Conservation (phyloP, 192 early-diverging fungal genomes). For the Radiomyces spectabilis region DNA sequence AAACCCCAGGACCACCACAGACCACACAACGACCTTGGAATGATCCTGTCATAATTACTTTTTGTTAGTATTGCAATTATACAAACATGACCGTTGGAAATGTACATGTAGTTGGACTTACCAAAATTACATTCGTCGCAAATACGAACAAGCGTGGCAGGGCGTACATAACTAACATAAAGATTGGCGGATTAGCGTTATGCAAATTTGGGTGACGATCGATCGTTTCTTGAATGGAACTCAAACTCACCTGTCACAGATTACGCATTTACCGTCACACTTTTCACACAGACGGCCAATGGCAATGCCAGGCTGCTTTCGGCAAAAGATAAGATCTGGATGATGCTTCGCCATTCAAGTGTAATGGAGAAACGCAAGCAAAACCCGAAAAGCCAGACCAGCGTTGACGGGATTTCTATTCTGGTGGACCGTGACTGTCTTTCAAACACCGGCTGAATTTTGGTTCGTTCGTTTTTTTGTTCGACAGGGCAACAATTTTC, state of each 20-base stretch:
- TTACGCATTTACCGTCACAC: constrained; percentile 89
- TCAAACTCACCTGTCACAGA: constrained; percentile 80
- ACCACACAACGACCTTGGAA: constrained; percentile 87
- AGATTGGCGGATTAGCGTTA: background rate
- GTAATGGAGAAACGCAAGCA: background rate
- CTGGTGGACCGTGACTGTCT: background rate
- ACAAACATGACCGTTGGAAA: constrained; percentile 7
- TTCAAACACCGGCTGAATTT: background rate
- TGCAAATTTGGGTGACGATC: background rate
- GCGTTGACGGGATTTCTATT: background rate
- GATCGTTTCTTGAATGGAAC: background rate
- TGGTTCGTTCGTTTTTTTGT: background rate
- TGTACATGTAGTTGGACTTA: background rate
- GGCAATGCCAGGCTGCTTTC: constrained; percentile 89
- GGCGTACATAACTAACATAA: constrained; percentile 63
- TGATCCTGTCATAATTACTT: constrained; percentile 43
- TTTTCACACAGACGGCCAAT: constrained; percentile 83
- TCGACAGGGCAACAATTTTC: background rate
- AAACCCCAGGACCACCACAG: constrained; percentile 82
- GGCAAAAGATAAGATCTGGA: constrained; percentile 91
- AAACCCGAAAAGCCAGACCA: background rate
- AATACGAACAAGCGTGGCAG: constrained; percentile 81
- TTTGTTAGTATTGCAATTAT: constrained; percentile 38
- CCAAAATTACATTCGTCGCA: constrained; percentile 97
- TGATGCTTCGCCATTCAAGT: constrained; percentile 70